Conservation (phyloP, 1,139 yeast species). For the Lodderomyces beijingensis region DNA sequence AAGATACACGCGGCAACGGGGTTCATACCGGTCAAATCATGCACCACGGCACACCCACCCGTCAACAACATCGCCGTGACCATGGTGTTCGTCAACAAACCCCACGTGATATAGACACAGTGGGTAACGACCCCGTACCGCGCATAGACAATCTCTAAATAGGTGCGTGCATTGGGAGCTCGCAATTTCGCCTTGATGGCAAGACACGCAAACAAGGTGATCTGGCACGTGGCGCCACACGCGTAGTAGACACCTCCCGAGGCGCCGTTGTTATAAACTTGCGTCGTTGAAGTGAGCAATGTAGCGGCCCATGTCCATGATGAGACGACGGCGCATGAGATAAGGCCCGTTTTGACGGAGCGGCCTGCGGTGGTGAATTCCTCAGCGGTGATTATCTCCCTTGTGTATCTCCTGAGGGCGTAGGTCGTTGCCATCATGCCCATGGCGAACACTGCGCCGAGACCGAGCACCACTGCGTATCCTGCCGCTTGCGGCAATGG, state of each 20-base stretch:
- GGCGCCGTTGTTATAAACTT: slow-evolving; percentile 73
- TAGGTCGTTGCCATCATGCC: slow-evolving; percentile 77
- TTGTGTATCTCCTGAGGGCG: slow-evolving; percentile 67
- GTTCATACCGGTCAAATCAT: slow-evolving; percentile 77
- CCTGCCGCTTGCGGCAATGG: slow-evolving; percentile 69
- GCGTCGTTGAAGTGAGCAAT: slow-evolving; percentile 39
- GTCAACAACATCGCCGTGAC: slow-evolving; percentile 86
- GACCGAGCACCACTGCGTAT: slow-evolving; percentile 86
- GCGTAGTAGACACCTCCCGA: slow-evolving; percentile 52
- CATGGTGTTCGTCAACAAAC: slow-evolving; percentile 77
- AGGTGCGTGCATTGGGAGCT: slow-evolving; percentile 57
- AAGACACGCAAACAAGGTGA: slow-evolving; percentile 46
- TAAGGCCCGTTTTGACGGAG: slow-evolving; percentile 73
- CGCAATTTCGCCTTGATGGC: slow-evolving; percentile 55
- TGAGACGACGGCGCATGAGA: slow-evolving; percentile 82
- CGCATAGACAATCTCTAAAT: slow-evolving; percentile 48
- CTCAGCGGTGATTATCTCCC: slow-evolving; percentile 82
- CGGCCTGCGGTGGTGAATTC: slow-evolving; percentile 88
- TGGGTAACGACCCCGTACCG: slow-evolving; percentile 61
- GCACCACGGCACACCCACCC: slow-evolving; percentile 80
- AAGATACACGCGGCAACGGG: slow-evolving; percentile 77
- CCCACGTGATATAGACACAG: slow-evolving; percentile 66
- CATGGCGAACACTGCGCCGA: slow-evolving; percentile 74
- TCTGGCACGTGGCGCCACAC: slow-evolving; percentile 53
- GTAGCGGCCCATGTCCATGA: slow-evolving; percentile 97